Evolutionary conservation across 169 alveolate species (phyloP), one percentile per base, ranked within the genome.

Genomic region (Eimeria acervulina): DNA sequence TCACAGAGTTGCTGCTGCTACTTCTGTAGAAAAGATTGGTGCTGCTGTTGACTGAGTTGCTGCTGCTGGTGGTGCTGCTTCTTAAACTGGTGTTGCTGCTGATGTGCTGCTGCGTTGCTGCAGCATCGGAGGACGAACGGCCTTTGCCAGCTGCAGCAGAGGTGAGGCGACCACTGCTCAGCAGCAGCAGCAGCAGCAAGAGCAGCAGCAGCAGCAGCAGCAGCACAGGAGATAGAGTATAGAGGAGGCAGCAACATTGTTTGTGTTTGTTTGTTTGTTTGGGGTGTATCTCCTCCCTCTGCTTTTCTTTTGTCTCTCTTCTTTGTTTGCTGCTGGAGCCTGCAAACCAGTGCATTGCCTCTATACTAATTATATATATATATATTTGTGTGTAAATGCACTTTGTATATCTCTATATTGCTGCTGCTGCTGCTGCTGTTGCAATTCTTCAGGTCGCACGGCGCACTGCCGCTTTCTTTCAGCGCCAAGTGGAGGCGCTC

Each of bases 401-500:
- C n/a, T n/a, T n/a, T n/a, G n/a, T n/a, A n/a, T n/a, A n/a, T n/a
- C n/a, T n/a, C n/a, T n/a, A n/a, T n/a, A n/a, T n/a, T n/a, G n/a
- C n/a, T n/a, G n/a, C n/a, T n/a, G n/a, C n/a, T 63, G 74, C 74
- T 63, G 76, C 76, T 66, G 76, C 76, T 63, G n/a, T 8, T 66
- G 0, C 31, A 1, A 28, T 26, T 28, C 52, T 80, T 19, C 68
- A 80, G 90, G 90, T 80, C 10, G 90, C 90, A 40, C 61, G 90
- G 68, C 90, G 68, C 38, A 80, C 90, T 10, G 90, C 90, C 38
- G 42, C 90, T 21, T 80, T 80, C 40, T 80, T 80, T 61, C 90
- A 80, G 90, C 90, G 90, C 38, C 90, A 66, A 26, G 66, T 80
- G 47, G 90, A 42, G 40, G 90, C 90, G 61, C 90, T 80, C 19